These are phyloP conservation scores for Torulaspora franciscae DNA, from an alignment of 805 yeast species.

Conservation along the genomic window DNA sequence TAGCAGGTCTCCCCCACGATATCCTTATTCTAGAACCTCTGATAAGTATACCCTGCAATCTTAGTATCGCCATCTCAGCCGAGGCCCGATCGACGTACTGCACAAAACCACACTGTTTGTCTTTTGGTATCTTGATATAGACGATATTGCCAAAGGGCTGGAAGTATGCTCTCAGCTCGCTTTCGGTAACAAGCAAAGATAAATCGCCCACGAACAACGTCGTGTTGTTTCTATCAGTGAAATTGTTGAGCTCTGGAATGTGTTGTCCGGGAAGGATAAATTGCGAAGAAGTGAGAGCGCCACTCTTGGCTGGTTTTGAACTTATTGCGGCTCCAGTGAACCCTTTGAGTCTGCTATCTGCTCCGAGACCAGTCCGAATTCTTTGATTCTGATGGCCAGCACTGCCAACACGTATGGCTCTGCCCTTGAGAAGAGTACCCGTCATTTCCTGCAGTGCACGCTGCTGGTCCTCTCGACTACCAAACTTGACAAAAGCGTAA, in stretches of 20 bases:
- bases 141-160: slow-evolving; percentile 68
- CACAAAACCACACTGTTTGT: slow-evolving; percentile 77
- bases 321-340: slow-evolving; percentile 1
- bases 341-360: slow-evolving; percentile 9
- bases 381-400: slow-evolving; percentile 37
- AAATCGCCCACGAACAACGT: slow-evolving; percentile 68
- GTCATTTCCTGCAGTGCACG: slow-evolving; percentile 77
- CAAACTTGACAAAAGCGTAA: slow-evolving; percentile 83
- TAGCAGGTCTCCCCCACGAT: slow-evolving; percentile 75
- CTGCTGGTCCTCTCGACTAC: slow-evolving; percentile 59
- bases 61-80: slow-evolving; percentile 80
- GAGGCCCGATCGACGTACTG: slow-evolving; percentile 71
- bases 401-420: slow-evolving; percentile 73
- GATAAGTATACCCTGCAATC: slow-evolving; percentile 86
- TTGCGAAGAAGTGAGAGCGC: slow-evolving; percentile 14
- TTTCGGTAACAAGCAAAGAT: slow-evolving; percentile 51
- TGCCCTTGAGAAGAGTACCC: slow-evolving; percentile 63
- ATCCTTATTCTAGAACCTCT: slow-evolving; percentile 78
- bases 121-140: slow-evolving; percentile 74
- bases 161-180: slow-evolving; percentile 57
- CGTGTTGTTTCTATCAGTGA: slow-evolving; percentile 77
- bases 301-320: neutral
- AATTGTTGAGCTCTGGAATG: slow-evolving; percentile 55
- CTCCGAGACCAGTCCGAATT: slow-evolving; percentile 1
- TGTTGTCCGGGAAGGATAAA: slow-evolving; percentile 37